Evolutionary conservation across 495 filamentous ascomycete genomes (phyloP).

Genomic region (Polyplosphaeria fusca): DNA sequence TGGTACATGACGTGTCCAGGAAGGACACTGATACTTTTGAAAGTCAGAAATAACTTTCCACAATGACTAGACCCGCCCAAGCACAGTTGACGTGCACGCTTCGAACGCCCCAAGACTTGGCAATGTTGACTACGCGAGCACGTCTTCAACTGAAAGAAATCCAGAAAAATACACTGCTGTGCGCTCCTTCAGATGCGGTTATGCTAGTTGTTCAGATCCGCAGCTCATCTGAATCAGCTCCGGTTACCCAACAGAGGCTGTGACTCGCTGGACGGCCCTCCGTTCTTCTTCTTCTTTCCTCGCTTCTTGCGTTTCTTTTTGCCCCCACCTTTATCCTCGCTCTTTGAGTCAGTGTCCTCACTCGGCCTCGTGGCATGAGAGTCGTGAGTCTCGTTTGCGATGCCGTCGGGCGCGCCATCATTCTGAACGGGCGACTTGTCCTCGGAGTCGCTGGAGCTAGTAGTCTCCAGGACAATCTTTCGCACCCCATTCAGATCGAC

Average conservation of each 20-base stretch:
- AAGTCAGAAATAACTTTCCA: too few species aligned
- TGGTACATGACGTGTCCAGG: too few species aligned
- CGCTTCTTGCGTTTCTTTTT: slow-evolving; percentile 28
- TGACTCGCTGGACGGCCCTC: slow-evolving; percentile 10
- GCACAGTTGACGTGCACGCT: too few species aligned
- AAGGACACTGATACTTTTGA: too few species aligned
- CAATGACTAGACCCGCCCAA: too few species aligned
- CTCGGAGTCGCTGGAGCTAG: slow-evolving; percentile 49
- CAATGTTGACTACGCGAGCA: too few species aligned
- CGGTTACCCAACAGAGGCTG: slow-evolving; percentile 11
- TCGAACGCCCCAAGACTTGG: too few species aligned
- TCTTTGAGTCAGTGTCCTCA: slow-evolving; percentile 1
- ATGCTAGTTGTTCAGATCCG: too few species aligned
- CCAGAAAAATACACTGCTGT: too few species aligned
- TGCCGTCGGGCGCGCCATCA: slow-evolving; percentile 2
- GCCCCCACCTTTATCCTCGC: not conserved
- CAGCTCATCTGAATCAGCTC: not conserved
- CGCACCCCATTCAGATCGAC: slow-evolving; percentile 76
- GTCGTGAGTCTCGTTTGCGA: not conserved
- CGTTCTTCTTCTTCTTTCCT: slow-evolving; percentile 16
- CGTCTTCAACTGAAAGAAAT: too few species aligned
- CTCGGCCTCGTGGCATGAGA: too few species aligned
- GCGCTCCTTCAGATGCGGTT: too few species aligned
- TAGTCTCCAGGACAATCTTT: slow-evolving; percentile 80
- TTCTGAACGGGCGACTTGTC: not conserved